Evolutionary conservation across 2,329 filamentous ascomycete genomes (phyloP), one percentile per base, ranked within the genome.

Genomic region (Alternaria brassicicola): DNA sequence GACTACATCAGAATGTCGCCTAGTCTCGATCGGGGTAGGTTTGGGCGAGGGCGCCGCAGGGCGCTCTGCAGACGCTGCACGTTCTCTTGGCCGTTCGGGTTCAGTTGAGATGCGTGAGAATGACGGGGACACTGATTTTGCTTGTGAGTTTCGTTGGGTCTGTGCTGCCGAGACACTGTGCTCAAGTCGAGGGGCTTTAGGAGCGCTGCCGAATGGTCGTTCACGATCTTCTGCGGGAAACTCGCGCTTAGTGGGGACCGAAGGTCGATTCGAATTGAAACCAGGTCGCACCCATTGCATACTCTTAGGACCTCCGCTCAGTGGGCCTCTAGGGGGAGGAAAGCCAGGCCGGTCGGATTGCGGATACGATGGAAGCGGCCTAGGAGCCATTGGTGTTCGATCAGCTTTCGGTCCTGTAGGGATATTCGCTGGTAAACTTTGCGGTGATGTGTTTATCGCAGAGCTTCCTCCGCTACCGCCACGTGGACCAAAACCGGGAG

Each of bases 231-330:
- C 80, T 9, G 69, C 72, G 19, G 75, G 72, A 31, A 73, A 71
- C 57, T 83, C 81, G 28, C 81, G 74, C 63, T 83, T 83, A 0
- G 76, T 77, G 12, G 81, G 81, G 4, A 82, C 65, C 6, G 67
- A 71, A 43, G 71, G 46, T 30, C 73, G 69, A 55, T 69, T 63
- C 3, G 75, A 66, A 31, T 75, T 65, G 6, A 77, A 68, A 30
- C 77, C 78, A 52, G 79, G 79, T 25, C 78, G 70, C 25, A 79
- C 76, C 79, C 79, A 81, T 67, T 81, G 79, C 59, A 72, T 72
- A 33, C 74, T 78, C 46, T 76, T 77, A 8, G 70, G 71, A 8
- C 68, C 67, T 13, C 68, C 67, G 21, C 68, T 73, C 57, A 76
- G 70, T 15, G 77, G 73, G 43, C 71, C 70, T 55, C 75, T 68